Base-by-base conservation (phyloP, 192 early-diverging fungal genomes). In the Chytriomyces hyalinus region DNA sequence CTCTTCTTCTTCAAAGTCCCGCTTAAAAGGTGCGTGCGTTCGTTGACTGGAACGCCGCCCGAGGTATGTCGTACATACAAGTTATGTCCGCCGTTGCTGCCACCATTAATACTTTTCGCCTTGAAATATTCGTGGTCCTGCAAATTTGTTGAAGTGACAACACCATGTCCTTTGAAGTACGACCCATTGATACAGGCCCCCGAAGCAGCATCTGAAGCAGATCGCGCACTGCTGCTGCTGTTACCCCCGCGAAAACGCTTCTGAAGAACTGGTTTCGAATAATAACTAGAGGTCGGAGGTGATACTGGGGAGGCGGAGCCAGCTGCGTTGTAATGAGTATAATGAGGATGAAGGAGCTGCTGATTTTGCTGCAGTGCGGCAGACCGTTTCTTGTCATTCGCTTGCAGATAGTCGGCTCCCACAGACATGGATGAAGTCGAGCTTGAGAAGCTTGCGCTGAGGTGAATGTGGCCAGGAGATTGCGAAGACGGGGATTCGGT, bases 251-350 rank as follows among this genome's bases (percentile, higher is more conserved):
- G 53, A 20, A 71, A 13, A 9, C 69, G 49, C 50, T 71, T 71
- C 26, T 71, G 69, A 51, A 71, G 51, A 26, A 71, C 50, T 13
- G 69, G 69, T 13, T 43, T 20, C 22, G 20, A 13, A 26, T 71
- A 71, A 44, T 59, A 71, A 20, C 47, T 15, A 26, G 26, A 17
- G 63, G 17, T 26, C 20, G 26, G n/a, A 28, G 17, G 13, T 65
- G 63, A 22, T 15, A 13, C 20, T 5, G 17, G 15, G 63, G 13
- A 22, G n/a, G 28, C 11, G 20, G 28, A 28, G 28, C 11, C 13
- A 22, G 20, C 11, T 13, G n/a, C 20, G 6, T 59, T 59, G 57
- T 59, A 26, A 13, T 13, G n/a, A 65, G 63, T 11, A n/a, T 26
- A 28, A 28, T 65, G 63, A 6, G 63, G 63, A 57, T 57, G 53